A percentile compares a stretch with the other conserved stretches of the same genome.
phyloP scores from a whole-genome alignment of 345 rosid genomes.

The Pugionium cornutum region DNA sequence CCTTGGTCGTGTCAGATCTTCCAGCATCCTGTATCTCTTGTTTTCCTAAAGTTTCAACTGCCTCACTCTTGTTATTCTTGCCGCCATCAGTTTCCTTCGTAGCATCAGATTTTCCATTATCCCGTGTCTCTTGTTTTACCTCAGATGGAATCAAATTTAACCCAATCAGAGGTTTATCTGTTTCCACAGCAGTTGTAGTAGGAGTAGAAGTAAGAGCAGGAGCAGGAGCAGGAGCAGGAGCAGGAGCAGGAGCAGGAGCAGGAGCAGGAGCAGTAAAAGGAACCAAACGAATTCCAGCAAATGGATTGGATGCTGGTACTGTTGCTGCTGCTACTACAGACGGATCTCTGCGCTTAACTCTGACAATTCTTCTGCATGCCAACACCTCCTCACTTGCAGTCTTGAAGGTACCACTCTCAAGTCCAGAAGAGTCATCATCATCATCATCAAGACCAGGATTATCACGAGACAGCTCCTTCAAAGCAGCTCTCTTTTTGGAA shows the following conservation, averaged over 20 bases:
- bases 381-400: conserved; percentile 87
- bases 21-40: conserved; percentile 9
- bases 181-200: background rate
- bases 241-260: too few species aligned
- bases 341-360: conserved; percentile 62
- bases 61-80: too few species aligned
- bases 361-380: conserved; percentile 76
- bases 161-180: conserved; percentile 28
- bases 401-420: conserved; percentile 81
- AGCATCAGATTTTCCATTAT: background rate
- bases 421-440: conserved; percentile 57
- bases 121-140: background rate
- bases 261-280: conserved; percentile 45
- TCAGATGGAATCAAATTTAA: conserved; percentile 29
- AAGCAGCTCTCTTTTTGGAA: conserved; percentile 95
- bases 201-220: too few species aligned
- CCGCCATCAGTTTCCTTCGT: too few species aligned
- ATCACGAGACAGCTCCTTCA: conserved; percentile 78
- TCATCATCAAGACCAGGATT: conserved; percentile 83
- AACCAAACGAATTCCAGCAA: conserved; percentile 73
- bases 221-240: conserved; percentile 12
- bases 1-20: conserved; percentile 8
- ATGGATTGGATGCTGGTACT: conserved; percentile 61
- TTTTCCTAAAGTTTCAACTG: background rate
- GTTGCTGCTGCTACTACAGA: conserved; percentile 42